These are phyloP conservation scores for Saturnispora besseyi DNA, from an alignment of 805 yeast species.

Conservation along the genomic window DNA sequence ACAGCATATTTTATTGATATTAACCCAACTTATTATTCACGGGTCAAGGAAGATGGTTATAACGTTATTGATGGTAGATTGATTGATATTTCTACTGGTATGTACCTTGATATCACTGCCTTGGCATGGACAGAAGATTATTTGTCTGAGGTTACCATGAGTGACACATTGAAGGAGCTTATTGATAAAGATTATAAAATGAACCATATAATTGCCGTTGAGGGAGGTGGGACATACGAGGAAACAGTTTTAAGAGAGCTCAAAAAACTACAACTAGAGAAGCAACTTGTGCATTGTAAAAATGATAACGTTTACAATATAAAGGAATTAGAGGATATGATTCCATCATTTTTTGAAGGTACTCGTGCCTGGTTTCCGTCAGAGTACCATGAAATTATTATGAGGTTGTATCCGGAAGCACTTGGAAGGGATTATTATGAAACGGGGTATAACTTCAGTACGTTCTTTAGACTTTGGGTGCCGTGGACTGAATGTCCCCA, in stretches of 20 bases:
- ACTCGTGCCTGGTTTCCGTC: constrained; percentile 38
- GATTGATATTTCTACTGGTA: constrained; percentile 41
- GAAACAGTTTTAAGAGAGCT: constrained; percentile 5
- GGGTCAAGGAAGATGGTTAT: constrained; percentile 36
- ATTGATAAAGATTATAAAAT: constrained; percentile 13
- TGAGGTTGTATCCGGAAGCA: constrained; percentile 40
- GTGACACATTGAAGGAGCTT: constrained; percentile 9
- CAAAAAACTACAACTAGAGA: constrained; percentile 26
- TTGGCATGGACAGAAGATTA: constrained; percentile 19
- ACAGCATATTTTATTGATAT: constrained; percentile 28
- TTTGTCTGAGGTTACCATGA: constrained; percentile 7
- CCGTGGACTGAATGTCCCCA: constrained; percentile 21
- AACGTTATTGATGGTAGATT: constrained; percentile 49
- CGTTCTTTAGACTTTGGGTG: constrained; percentile 52
- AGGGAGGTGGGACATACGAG: constrained; percentile 34
- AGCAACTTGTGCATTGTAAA: constrained; percentile 28
- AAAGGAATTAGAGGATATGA: constrained; percentile 44
- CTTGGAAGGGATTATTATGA: constrained; percentile 22
- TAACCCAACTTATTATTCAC: constrained; percentile 27
- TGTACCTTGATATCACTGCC: constrained; percentile 38
- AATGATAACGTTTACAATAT: constrained; percentile 46
- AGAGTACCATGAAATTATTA: constrained; percentile 30
- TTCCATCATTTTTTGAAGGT: constrained; percentile 52
- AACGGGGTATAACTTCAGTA: constrained; percentile 36
- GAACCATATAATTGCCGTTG: constrained; percentile 27